These are phyloP conservation scores for Trametes cingulata DNA, from an alignment of 768 basidiomycete species.

Conservation along the genomic window DNA sequence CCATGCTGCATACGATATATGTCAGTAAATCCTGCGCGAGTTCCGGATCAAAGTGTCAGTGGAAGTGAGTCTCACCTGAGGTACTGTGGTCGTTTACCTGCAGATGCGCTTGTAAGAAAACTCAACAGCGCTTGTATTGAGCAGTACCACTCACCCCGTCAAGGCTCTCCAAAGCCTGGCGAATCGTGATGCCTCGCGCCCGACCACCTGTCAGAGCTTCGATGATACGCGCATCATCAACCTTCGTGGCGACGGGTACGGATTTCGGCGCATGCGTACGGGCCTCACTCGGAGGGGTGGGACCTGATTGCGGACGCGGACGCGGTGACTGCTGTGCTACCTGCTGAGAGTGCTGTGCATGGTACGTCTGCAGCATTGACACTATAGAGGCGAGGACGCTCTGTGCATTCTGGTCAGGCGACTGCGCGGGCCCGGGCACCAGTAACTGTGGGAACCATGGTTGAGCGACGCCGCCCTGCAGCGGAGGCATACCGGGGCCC, in stretches of 20 bases:
- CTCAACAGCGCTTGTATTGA: background rate
- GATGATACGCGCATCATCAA: background rate
- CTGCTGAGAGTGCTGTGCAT: background rate
- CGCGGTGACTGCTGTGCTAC: no score
- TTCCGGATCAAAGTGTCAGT: no score
- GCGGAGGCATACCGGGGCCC: no score
- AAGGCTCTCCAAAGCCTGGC: background rate
- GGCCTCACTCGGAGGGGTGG: background rate
- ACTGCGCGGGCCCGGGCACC: no score
- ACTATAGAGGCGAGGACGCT: background rate
- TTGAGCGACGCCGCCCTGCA: no score
- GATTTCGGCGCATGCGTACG: background rate
- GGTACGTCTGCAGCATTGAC: background rate
- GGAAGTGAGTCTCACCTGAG: background rate
- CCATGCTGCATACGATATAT: background rate
- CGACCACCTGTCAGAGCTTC: background rate
- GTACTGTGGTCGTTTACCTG: constrained; percentile 1
- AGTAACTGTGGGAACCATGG: background rate
- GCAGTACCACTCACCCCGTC: background rate
- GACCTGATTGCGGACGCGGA: background rate
- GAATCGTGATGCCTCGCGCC: background rate
- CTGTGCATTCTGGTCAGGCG: background rate
- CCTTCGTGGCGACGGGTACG: background rate
- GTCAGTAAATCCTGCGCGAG: no score
- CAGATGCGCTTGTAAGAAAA: no score